Base-by-base conservation (phyloP, 192 early-diverging fungal genomes). In the Gaertneriomyces sp. region DNA sequence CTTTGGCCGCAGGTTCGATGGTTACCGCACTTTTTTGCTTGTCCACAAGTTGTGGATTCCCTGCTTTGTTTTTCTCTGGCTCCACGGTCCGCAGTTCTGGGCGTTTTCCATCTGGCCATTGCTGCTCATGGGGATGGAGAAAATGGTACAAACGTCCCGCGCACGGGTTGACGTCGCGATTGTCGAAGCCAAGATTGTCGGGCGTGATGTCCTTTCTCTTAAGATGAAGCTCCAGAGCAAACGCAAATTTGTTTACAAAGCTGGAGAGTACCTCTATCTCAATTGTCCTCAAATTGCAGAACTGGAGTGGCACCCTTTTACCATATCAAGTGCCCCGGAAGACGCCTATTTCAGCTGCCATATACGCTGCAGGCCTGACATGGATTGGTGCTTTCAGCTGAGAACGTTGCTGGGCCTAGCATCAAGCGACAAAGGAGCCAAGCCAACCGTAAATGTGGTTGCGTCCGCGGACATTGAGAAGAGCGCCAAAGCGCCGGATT, bases 31-130 rank as follows among this genome's bases (percentile, higher is more conserved):
- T 4, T 75, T 75, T 54, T 63, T 75, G 39, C 9, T 43, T 3
- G 46, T 75, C 2, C 74, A 75, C 74, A 72, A 51, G 42, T 60
- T 75, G 19, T 75, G 69, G 69, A 75, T 75, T 10, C 74, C 74
- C 3, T 20, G 39, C 14, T 71, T 66, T 59, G 68, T n/a, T 14
- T 10, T 75, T 42, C 64, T 75, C 19, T 66, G 70, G 63, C 4
- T 75, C 4, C 74, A 75, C 70, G 74, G 74, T 7, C 68, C 74
- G 11, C 52, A 41, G 38, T 75, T 75, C 53, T 75, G 74, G 70
- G 61, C 58, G 25, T 75, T 75, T 46, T 61, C 58, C 4, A 19
- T 73, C 42, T 73, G 66, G 63, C 74, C 74, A n/a, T 51, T 75
- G 16, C n/a, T 60, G 42, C 66, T 75, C 58, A 46, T 75, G 41